Conservation (phyloP, 164 flowering plant genomes). For the Magnolia kwangsiensis region DNA sequence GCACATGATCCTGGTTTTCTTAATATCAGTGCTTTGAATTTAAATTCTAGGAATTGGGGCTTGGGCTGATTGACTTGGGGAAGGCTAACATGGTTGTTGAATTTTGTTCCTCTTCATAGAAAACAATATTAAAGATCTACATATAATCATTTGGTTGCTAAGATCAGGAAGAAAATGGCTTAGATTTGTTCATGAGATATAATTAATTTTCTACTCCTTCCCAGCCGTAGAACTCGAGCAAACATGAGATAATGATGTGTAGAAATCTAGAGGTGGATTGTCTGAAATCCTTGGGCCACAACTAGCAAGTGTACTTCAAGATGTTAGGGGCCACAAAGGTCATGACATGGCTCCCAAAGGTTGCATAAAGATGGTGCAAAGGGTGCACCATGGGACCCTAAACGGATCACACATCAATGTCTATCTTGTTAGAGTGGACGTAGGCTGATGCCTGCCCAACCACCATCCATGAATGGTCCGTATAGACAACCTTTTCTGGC, state of each 20-base stretch:
- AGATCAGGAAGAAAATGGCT: not conserved
- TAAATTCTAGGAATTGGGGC: not conserved
- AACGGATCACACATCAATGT: not conserved
- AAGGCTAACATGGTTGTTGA: conserved; percentile 6
- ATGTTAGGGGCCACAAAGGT: not conserved
- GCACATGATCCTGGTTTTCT: not conserved
- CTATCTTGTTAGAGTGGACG: not conserved
- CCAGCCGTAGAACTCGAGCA: not conserved
- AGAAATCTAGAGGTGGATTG: too few relatives aligned
- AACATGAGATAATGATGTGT: not conserved
- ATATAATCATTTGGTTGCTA: conserved; percentile 3
- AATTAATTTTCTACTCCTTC: not conserved
- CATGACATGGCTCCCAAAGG: not conserved
- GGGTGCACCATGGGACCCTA: not conserved
- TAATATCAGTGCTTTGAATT: not conserved
- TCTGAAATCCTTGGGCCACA: too few relatives aligned
- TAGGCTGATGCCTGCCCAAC: not conserved
- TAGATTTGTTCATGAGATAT: not conserved
- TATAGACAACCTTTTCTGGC: not conserved
- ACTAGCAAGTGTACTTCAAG: too few relatives aligned
- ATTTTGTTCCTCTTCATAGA: not conserved
- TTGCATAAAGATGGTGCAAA: not conserved
- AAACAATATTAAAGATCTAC: not conserved
- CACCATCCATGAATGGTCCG: not conserved
- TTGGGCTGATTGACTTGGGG: not conserved